Evolutionary conservation across 2,329 filamentous ascomycete genomes (phyloP), one percentile per base, ranked within the genome.

Genomic region (Colletotrichum sp.): DNA sequence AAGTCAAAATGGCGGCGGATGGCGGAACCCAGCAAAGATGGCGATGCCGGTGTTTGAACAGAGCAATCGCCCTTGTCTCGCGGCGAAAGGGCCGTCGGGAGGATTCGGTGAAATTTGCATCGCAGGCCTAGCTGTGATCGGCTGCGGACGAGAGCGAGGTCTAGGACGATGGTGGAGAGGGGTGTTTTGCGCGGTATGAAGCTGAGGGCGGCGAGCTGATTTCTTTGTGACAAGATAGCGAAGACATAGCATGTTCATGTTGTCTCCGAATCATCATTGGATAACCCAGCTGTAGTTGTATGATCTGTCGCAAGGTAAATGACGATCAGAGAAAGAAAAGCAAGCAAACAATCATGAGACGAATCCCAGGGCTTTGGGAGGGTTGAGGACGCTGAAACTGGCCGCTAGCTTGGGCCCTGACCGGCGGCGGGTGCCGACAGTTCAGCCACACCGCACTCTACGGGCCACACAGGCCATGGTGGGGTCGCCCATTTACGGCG

Each of bases 401-500:
- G 22, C 62, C 49, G n/a, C 29, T 27, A 16, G 29, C 3, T 49
- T 39, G 34, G 15, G 12, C 19, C 6, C 13, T 71, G 27, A 22
- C 27, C 49, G 62, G 59, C 62, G 36, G 62, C 55, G 67, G 61
- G 25, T 59, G 9, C 32, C 57, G 52, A 61, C 15, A 25, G 68
- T 27, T 27, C 25, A 59, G 55, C 36, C 39, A 68, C 29, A 62
- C 16, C 59, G 36, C 72, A 44, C 66, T 59, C 59, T 49, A 61
- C 71, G 49, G 72, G 59, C 57, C 44, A 52, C 36, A 65, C 71
- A 49, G 72, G 44, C 44, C 34, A 59, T 59, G 34, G 70, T 68
- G 73, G 70, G 72, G 12, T 64, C 62, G n/a, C 66, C 64, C 44
- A 32, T 63, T 73, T 59, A 76, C 70, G 69, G 64, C 63, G 64